These are phyloP conservation scores for Fomitopsis betulina DNA, from an alignment of 1,284 basidiomycete species.

Conservation along the genomic window DNA sequence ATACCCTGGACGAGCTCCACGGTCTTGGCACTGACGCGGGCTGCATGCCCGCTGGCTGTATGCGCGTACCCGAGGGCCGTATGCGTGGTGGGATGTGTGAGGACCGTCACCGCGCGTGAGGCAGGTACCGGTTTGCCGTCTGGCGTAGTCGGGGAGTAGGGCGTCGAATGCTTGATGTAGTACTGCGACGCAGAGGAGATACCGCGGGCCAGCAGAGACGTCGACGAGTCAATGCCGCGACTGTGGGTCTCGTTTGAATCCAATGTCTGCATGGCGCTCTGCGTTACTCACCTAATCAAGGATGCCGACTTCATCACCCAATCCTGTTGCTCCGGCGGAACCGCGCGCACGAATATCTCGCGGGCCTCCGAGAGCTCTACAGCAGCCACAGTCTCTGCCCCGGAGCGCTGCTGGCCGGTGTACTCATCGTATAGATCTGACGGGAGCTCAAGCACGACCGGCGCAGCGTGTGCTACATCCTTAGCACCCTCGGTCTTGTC, in stretches of 20 bases:
- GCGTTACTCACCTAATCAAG: constrained; percentile 51
- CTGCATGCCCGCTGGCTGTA: constrained; percentile 60
- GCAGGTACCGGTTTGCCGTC: constrained; percentile 28
- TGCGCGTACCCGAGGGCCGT: constrained; percentile 58
- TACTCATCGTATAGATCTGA: constrained; percentile 28
- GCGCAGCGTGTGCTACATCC: constrained; percentile 35
- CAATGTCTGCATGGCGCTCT: background rate
- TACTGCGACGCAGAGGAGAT: constrained; percentile 59
- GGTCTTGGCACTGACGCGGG: constrained; percentile 62
- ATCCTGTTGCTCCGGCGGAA: constrained; percentile 68
- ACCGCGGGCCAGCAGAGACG: constrained; percentile 57
- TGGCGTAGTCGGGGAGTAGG: constrained; percentile 32
- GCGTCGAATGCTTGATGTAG: constrained; percentile 57
- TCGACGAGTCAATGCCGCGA: constrained; percentile 64
- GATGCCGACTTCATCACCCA: constrained; percentile 71
- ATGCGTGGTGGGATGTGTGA: constrained; percentile 56
- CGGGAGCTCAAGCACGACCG: constrained; percentile 73
- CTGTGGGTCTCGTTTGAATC: constrained; percentile 28
- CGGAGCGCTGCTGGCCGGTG: constrained; percentile 11
- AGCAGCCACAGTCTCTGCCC: constrained; percentile 23
- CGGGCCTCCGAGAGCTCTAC: constrained; percentile 38
- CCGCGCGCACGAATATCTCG: constrained; percentile 51
- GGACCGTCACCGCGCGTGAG: constrained; percentile 30
- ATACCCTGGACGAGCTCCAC: constrained; percentile 59
- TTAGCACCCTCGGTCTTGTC: constrained; percentile 22